These are phyloP conservation scores for Sclerotinia borealis DNA, from an alignment of 2,329 filamentous ascomycete species.

Conservation along the genomic window DNA sequence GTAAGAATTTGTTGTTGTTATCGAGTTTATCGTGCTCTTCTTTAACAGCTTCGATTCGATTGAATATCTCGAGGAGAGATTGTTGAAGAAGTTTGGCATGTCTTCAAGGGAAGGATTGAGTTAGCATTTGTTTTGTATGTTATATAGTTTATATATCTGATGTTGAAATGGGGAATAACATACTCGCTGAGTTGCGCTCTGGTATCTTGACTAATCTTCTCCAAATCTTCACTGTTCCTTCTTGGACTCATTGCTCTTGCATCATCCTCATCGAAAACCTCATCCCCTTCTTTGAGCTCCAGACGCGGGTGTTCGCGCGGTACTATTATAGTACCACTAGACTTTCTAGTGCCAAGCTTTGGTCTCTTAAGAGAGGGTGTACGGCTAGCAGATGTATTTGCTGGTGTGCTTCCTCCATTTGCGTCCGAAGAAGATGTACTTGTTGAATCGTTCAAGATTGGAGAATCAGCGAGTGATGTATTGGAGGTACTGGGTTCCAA, in stretches of 20 bases:
- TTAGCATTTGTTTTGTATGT: slow-evolving; percentile 13
- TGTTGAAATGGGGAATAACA: slow-evolving; percentile 33
- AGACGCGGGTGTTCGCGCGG: slow-evolving; percentile 69
- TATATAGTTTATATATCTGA: neutral
- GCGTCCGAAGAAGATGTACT: slow-evolving; percentile 11
- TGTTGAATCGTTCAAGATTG: slow-evolving; percentile 1
- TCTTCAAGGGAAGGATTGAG: slow-evolving; percentile 40
- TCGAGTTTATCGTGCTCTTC: slow-evolving; percentile 95
- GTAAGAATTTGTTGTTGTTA: slow-evolving; percentile 92
- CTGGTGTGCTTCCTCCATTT: slow-evolving; percentile 11
- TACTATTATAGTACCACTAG: slow-evolving; percentile 77
- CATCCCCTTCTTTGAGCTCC: slow-evolving; percentile 63
- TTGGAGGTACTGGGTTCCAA: slow-evolving; percentile 5
- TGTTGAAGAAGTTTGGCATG: slow-evolving; percentile 86
- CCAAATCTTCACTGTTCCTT: slow-evolving; percentile 83
- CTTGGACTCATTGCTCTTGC: slow-evolving; percentile 92
- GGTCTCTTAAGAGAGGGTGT: slow-evolving; percentile 43
- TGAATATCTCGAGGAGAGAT: slow-evolving; percentile 81
- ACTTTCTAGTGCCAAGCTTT: slow-evolving; percentile 65
- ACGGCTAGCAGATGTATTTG: slow-evolving; percentile 9
- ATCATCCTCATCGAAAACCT: slow-evolving; percentile 70
- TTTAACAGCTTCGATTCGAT: slow-evolving; percentile 90
- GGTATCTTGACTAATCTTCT: slow-evolving; percentile 79
- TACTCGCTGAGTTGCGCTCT: slow-evolving; percentile 54
- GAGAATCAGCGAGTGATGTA: slow-evolving; percentile 4